Evolutionary conservation across 2,329 filamentous ascomycete genomes (phyloP), one percentile per base, ranked within the genome.

Genomic region (Capronia epimyces): DNA sequence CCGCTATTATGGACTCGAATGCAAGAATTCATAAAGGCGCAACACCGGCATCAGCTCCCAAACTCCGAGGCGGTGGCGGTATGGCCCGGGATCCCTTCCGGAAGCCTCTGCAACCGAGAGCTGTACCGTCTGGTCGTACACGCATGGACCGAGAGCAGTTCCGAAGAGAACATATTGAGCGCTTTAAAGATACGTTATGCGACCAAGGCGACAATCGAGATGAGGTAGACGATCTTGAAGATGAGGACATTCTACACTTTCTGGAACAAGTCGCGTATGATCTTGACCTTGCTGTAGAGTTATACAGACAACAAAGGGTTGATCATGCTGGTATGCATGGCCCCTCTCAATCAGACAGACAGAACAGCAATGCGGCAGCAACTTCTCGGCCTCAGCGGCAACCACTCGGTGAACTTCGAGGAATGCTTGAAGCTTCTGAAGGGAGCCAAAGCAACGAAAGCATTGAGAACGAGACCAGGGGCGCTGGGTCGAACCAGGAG

Each of bases 1-100:
- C 37, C 37, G 9, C 15, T 20, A n/a, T 47, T 15, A 22, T 49
- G 37, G 52, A 49, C 15, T 27, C 31, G 32, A 49, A 51, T 6
- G 41, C 48, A 16, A 47, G 45, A 16, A 36, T 55, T 18, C 32
- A 43, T 13, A 55, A 55, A 31, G 20, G 36, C n/a, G 15, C 39
- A 34, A 12, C 36, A 21, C 36, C 40, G 16, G 16, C 16, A 16
- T 27, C 40, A 20, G 16, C 16, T 13, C 40, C 43, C 15, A 43
- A 24, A 10, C 39, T 55, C 37, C 44, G 52, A 16, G 52, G 52
- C 8, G 52, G 52, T 24, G 48, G 27, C n/a, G 46, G 46, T 16
- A 29, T 39, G 16, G 13, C 22, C 4, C 8, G 12, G 18, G 15
- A 37, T 7, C 34, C 34, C 6, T 37, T 12, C 12, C 39, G 20